Evolutionary conservation across 176 grass and related monocot species (phyloP), one percentile per base, ranked within the genome.

Genomic region (Pharus latifolius): DNA sequence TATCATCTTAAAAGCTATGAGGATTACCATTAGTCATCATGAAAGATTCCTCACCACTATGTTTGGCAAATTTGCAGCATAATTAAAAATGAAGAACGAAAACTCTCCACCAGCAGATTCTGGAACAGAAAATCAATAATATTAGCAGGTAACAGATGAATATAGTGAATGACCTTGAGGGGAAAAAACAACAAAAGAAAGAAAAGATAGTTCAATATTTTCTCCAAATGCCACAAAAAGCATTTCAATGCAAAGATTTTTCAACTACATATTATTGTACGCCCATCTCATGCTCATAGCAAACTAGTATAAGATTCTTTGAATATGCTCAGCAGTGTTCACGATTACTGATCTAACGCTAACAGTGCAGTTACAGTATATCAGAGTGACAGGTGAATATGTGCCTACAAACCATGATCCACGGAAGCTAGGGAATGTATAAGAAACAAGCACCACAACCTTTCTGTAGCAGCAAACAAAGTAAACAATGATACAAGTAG

Each of bases 51-150:
- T 84, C 84, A 97, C 93, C 93, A 19, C 59, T 74, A 80, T 77
- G 70, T 90, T 83, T 20, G 86, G 86, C 49, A 90, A 27, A 56
- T 85, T 82, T 73, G 77, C 57, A 26, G 62, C 55, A 78, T 90
- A 97, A 50, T 90, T 50, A 56, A 73, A 92, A 76, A 84, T 81
- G 69, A 90, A 77, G 18, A 49, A 83, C 70, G 93, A 89, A 67
- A 85, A 61, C 19, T 86, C 62, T 72, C 78, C 77, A 82, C 58
- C 59, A 25, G 33, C 17, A 43, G 60, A 58, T 67, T 67, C 89
- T 97, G 77, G 50, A 76, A 81, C 62, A 81, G 53, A 37, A 78
- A 88, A 51, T 38, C 2, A 56, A 76, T 16, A 44, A 44, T 6
- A 42, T 69, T 61, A 88, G 14, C 48, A 83, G 67, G 29, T 49